phyloP scores from a whole-genome alignment of 169 alveolate species.

The Plasmodium berghei region DNA sequence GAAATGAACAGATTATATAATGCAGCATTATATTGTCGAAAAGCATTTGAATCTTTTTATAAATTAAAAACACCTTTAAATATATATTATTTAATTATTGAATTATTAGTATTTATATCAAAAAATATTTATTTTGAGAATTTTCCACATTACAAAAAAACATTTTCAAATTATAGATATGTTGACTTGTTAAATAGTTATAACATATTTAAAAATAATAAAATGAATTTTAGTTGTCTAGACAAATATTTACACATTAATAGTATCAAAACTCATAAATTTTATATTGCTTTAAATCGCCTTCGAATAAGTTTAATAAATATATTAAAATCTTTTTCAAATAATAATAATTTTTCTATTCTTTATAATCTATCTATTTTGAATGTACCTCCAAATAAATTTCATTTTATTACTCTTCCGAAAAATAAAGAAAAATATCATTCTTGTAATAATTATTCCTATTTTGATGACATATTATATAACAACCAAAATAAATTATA shows the following conservation, averaged over 20 bases:
- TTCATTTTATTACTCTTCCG: slow-evolving; percentile 39
- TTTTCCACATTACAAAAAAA: slow-evolving; percentile 66
- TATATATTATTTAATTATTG: slow-evolving; percentile 23
- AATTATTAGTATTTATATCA: slow-evolving; percentile 55
- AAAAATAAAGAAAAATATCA: slow-evolving; percentile 16
- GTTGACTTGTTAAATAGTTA: slow-evolving; percentile 55
- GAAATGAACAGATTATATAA: slow-evolving; percentile 14
- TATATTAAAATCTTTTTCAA: slow-evolving; percentile 16
- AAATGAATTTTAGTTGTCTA: slow-evolving; percentile 29
- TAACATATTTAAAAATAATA: not conserved
- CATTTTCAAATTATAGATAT: slow-evolving; percentile 45
- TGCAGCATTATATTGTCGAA: not conserved
- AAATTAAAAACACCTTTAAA: slow-evolving; percentile 39
- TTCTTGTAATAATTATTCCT: slow-evolving; percentile 1
- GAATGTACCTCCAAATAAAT: slow-evolving; percentile 4
- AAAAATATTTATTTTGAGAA: slow-evolving; percentile 69
- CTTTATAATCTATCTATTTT: slow-evolving; percentile 33
- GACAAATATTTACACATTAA: slow-evolving; percentile 34
- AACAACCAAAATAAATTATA: not conserved
- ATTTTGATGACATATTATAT: slow-evolving; percentile 20
- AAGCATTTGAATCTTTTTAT: slow-evolving; percentile 25
- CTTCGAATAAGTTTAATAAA: slow-evolving; percentile 5
- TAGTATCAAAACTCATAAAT: slow-evolving; percentile 17
- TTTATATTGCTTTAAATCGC: slow-evolving; percentile 18
- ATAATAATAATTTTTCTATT: slow-evolving; percentile 13